Evolutionary conservation across 2,329 filamentous ascomycete genomes (phyloP).

Genomic region (Samsoniella hepiali): DNA sequence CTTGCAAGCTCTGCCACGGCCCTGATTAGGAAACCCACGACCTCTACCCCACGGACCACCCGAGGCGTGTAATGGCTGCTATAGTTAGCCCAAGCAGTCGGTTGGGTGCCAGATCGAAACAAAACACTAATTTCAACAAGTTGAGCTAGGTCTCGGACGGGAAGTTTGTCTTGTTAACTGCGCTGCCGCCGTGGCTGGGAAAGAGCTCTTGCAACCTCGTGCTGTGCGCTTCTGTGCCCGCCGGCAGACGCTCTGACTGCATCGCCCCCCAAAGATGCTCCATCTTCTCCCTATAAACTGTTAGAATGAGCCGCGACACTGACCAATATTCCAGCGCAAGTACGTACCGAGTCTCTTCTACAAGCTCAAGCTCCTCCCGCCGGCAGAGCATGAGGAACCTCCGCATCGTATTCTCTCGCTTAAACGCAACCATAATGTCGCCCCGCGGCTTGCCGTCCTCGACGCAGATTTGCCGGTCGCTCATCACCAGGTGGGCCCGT

Average conservation of each 20-base stretch:
- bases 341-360: slow-evolving; percentile 41
- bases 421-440: slow-evolving; percentile 50
- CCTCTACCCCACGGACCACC: too few species aligned
- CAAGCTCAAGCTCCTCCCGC: slow-evolving; percentile 41
- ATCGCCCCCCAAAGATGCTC: slow-evolving; percentile 35
- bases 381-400: slow-evolving; percentile 49
- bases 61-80: too few species aligned
- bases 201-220: slow-evolving; percentile 27
- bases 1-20: too few species aligned
- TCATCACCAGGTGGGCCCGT: slow-evolving; percentile 42
- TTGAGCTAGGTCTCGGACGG: too few species aligned
- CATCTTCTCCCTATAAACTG: slow-evolving; percentile 33
- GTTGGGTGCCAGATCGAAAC: too few species aligned
- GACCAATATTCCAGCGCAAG: neutral
- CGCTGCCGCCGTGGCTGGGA: slow-evolving; percentile 16
- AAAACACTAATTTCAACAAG: too few species aligned
- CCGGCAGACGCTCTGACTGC: slow-evolving; percentile 32
- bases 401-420: slow-evolving; percentile 49
- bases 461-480: slow-evolving; percentile 27
- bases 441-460: slow-evolving; percentile 38
- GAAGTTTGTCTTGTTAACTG: too few species aligned
- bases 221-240: slow-evolving; percentile 27
- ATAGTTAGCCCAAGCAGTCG: too few species aligned
- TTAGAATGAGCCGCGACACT: slow-evolving; percentile 20
- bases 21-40: too few species aligned